Evolutionary conservation across 495 filamentous ascomycete genomes (phyloP).

Genomic region (Podospora appendiculata): DNA sequence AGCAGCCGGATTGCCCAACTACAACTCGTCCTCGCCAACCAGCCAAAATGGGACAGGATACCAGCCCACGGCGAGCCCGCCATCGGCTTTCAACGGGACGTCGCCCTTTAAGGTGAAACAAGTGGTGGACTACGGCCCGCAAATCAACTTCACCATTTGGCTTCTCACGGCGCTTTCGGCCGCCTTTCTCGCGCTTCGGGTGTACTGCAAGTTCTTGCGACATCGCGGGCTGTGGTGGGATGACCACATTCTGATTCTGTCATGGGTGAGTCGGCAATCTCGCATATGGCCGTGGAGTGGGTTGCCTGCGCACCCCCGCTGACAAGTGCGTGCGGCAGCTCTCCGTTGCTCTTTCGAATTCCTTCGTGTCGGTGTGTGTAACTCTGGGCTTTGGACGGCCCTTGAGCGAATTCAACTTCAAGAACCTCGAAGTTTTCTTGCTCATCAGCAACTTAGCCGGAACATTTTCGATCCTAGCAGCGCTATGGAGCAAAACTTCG

Average conservation of each 20-base stretch:
- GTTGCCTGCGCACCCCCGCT: neutral
- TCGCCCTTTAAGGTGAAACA: slow-evolving; percentile 6
- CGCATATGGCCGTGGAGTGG: too few species aligned
- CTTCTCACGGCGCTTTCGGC: slow-evolving; percentile 24
- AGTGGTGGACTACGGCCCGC: slow-evolving; percentile 23
- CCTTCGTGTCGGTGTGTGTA: slow-evolving; percentile 54
- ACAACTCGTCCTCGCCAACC: slow-evolving; percentile 1
- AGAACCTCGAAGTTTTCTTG: slow-evolving; percentile 16
- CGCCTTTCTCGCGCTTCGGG: slow-evolving; percentile 25
- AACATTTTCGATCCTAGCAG: slow-evolving; percentile 25
- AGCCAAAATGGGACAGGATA: slow-evolving; percentile 5
- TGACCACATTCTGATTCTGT: slow-evolving; percentile 28
- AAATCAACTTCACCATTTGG: slow-evolving; percentile 36
- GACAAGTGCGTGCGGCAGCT: slow-evolving; percentile 1
- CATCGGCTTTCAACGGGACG: neutral
- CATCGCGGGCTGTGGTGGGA: slow-evolving; percentile 29
- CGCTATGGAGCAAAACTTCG: slow-evolving; percentile 25
- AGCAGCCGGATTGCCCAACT: slow-evolving; percentile 5
- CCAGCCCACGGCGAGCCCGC: neutral
- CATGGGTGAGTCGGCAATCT: slow-evolving; percentile 23
- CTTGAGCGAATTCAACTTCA: slow-evolving; percentile 15
- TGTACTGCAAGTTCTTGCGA: slow-evolving; percentile 27
- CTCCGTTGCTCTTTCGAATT: slow-evolving; percentile 41
- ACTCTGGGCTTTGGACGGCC: slow-evolving; percentile 22
- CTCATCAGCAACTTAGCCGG: slow-evolving; percentile 20